These are phyloP conservation scores for Podila horticola DNA, from an alignment of 192 early-diverging fungal species.

Conservation along the genomic window DNA sequence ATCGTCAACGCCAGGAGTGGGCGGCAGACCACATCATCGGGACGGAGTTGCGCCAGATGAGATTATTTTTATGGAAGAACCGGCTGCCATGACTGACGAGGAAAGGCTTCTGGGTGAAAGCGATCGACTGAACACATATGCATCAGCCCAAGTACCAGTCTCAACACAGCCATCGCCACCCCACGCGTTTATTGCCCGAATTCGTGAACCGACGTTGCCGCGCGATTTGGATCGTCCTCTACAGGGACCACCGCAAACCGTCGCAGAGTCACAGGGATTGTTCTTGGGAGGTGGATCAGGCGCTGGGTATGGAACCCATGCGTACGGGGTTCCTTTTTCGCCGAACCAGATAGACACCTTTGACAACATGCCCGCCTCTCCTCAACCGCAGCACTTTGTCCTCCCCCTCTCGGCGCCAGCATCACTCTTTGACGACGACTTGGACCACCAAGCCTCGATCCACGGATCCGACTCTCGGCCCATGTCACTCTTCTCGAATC, in stretches of 20 bases:
- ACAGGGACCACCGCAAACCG: background rate
- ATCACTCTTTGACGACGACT: slow-evolving; percentile 10
- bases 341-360: background rate
- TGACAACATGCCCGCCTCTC: background rate
- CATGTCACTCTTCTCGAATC: slow-evolving; percentile 32
- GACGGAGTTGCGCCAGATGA: slow-evolving; percentile 32
- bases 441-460: slow-evolving; percentile 2
- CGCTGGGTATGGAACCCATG: slow-evolving; percentile 20
- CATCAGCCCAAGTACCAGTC: no score
- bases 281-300: slow-evolving; percentile 19
- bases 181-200: background rate
- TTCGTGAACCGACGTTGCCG: slow-evolving; percentile 12
- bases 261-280: background rate
- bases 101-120: no score
- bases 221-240: background rate
- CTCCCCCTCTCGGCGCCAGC: background rate
- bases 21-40: background rate
- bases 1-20: background rate
- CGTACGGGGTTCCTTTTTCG: slow-evolving; percentile 7
- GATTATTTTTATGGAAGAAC: slow-evolving; percentile 11
- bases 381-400: background rate
- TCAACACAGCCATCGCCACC: background rate
- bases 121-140: no score
- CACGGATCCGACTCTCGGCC: background rate
- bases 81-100: background rate